Base-by-base conservation (phyloP, 176 grass and related monocot genomes). In the Oropetium thomaeum region DNA sequence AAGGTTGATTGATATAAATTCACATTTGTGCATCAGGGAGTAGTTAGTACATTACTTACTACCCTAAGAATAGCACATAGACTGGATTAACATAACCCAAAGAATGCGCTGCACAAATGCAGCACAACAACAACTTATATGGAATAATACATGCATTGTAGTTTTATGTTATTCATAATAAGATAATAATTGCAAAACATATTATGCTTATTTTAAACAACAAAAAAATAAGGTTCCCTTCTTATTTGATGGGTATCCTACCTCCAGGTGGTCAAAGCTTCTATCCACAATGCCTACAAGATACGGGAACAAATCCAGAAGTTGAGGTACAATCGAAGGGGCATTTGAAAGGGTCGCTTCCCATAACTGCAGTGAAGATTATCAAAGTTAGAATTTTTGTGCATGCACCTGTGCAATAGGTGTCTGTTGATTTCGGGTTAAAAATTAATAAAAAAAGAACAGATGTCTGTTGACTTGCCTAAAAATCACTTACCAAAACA, bases 181-280 rank as follows among this genome's bases (percentile, higher is more conserved):
- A 79, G 13, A 33, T 25, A 15, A 23, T 57, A 59, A 15, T 45
- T 61, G 33, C 20, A 20, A 52, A 32, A 12, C 35, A 72, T 37
- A 53, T 17, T 35, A 52, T 35, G 23, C 30, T 16, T 63, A 55
- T 64, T 71, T 34, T 31, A 43, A 64, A 82, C 28, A 65, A 71
- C 26, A 68, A 68, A 58, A 30, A 30, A 27, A n/a, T n/a, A n/a
- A 54, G 3, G 9, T 60, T 59, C 41, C 5, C 9, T 65, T 76
- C 64, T 45, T 70, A 51, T 67, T 33, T 19, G 43, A 25, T 70
- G 35, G 40, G 12, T 59, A 41, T 51, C 59, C 83, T 86, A 99
- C 91, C 91, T 99, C 85, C 82, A 99, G 84, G 86, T 95, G 82
- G 48, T 99, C 96, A 40, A 95, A 95, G 79, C 87, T 90, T 95